Conservation (phyloP, 1,139 yeast genomes). For the Meyerozyma guilliermondii region DNA sequence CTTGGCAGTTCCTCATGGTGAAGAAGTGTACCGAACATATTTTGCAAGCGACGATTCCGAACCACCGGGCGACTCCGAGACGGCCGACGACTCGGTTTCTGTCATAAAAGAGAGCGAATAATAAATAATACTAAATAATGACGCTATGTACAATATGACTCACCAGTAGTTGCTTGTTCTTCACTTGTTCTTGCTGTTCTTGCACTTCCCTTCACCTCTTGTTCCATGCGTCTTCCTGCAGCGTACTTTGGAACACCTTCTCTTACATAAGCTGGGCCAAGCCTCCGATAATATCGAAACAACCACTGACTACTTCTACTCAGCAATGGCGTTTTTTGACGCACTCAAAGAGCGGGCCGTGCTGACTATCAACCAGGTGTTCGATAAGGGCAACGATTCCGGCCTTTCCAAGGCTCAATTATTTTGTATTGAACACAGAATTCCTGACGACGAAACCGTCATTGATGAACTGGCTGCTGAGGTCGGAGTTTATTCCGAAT, state of each 20-base stretch:
- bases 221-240: not conserved
- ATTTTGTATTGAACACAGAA: conserved; percentile 58
- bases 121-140: not conserved
- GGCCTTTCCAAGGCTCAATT: conserved; percentile 59
- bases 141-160: not conserved
- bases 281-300: not conserved
- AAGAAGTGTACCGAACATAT: not conserved
- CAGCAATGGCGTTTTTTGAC: conserved; percentile 21
- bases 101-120: no score
- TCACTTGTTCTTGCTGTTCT: not conserved
- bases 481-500: conserved; percentile 46
- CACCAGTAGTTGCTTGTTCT: no score
- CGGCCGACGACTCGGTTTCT: not conserved
- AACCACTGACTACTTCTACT: no score
- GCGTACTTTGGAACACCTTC: not conserved
- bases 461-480: conserved; percentile 69
- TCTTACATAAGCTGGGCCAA: conserved; percentile 1
- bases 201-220: no score
- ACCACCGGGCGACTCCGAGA: not conserved
- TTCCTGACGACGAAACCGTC: conserved; percentile 69
- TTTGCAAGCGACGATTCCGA: not conserved
- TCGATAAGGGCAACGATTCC: conserved; percentile 29
- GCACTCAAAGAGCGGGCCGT: conserved; percentile 17
- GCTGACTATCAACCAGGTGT: conserved; percentile 35
- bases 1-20: not conserved